Evolutionary conservation across 352 stramenopile genomes (phyloP).

Genomic region (Pythium sp.): DNA sequence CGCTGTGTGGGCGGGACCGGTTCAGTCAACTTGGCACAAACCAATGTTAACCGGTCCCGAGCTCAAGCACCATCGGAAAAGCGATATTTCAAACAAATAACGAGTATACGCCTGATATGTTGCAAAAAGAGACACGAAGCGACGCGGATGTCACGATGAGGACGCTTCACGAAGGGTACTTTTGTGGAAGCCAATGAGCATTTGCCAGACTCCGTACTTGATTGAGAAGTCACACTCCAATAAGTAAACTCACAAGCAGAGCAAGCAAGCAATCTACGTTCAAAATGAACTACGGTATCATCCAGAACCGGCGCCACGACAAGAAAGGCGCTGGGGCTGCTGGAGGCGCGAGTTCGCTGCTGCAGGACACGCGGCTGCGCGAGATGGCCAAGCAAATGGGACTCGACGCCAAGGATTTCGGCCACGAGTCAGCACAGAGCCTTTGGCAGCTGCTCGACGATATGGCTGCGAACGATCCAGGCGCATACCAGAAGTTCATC

Average conservation of each 20-base stretch:
- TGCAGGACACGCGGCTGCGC: conserved; percentile 60
- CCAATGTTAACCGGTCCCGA: neutral
- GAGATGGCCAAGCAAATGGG: conserved; percentile 85
- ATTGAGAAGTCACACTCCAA: neutral
- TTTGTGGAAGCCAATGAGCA: no score
- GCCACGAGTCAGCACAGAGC: conserved; percentile 56
- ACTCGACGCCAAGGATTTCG: conserved; percentile 62
- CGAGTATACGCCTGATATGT: neutral
- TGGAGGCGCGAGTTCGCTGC: conserved; percentile 31
- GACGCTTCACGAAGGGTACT: neutral
- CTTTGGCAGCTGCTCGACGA: conserved; percentile 78
- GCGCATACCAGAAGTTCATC: conserved; percentile 77
- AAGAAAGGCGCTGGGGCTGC: conserved; percentile 20
- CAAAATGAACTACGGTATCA: conserved; percentile 83
- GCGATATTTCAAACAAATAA: neutral
- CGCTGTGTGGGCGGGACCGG: neutral
- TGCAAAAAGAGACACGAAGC: neutral
- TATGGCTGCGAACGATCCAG: conserved; percentile 65
- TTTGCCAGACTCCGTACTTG: no score
- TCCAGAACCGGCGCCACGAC: conserved; percentile 65
- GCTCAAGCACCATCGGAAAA: neutral
- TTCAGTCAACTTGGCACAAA: neutral
- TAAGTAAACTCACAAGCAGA: neutral
- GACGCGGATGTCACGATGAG: neutral
- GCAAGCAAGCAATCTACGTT: neutral